phyloP scores from a whole-genome alignment of 2,329 filamentous ascomycete genomes.

The Coniochaeta ligniaria region DNA sequence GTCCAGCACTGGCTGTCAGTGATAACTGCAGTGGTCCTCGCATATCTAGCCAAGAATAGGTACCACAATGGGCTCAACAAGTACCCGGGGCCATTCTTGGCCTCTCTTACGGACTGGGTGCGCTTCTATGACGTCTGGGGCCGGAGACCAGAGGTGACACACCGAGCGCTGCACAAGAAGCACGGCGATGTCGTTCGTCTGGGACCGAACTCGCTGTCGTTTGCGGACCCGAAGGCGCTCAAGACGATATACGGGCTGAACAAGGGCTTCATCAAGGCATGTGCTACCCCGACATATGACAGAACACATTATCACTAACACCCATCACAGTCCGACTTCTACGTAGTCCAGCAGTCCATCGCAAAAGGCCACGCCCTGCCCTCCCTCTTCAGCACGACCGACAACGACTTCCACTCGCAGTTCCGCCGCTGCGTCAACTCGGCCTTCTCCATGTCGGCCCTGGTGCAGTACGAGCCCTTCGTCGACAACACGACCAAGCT shows the following conservation, averaged over 20 bases:
- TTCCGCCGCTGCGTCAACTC: conserved; percentile 69
- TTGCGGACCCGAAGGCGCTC: conserved; percentile 65
- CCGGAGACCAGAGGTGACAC: conserved; percentile 59
- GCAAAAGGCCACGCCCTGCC: conserved; percentile 60
- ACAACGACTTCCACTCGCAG: conserved; percentile 68
- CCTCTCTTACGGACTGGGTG: conserved; percentile 67
- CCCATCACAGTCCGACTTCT: conserved; percentile 61
- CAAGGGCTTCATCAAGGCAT: conserved; percentile 68
- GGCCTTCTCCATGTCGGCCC: conserved; percentile 69
- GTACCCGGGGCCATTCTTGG: conserved; percentile 66
- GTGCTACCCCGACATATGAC: neutral
- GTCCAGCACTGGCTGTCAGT: conserved; percentile 36
- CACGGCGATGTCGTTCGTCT: conserved; percentile 69
- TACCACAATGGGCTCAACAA: conserved; percentile 54
- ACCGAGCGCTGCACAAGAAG: conserved; percentile 60
- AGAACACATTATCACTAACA: neutral
- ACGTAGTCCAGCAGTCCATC: conserved; percentile 69
- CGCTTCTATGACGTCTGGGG: conserved; percentile 62
- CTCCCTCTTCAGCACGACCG: conserved; percentile 69
- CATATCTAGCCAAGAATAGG: conserved; percentile 40
- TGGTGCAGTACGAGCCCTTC: conserved; percentile 74
- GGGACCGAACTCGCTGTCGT: conserved; percentile 67
- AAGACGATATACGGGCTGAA: conserved; percentile 76
- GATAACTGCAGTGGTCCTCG: conserved; percentile 19
- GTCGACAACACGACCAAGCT: conserved; percentile 68